Conservation (phyloP, 2,329 filamentous ascomycete species). For the Aspergillus floridensis region DNA sequence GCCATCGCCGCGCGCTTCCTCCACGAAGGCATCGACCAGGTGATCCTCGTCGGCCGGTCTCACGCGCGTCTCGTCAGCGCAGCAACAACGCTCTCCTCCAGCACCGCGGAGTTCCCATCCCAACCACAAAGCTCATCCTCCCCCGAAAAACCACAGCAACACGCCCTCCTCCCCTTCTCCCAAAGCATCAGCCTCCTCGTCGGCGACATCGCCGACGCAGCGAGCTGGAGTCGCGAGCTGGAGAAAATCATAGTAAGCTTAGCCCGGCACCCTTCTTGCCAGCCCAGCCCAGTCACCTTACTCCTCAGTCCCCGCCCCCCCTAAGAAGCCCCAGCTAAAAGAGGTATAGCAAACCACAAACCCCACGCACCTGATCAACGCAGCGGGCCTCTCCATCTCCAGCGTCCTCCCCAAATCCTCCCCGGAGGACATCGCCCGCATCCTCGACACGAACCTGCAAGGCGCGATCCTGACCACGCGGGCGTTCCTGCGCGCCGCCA, state of each 20-base stretch:
- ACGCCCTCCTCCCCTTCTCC: conserved; percentile 14
- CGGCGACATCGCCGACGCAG: conserved; percentile 38
- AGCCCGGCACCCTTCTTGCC: neutral
- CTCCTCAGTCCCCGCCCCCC: neutral
- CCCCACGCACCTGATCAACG: conserved; percentile 69
- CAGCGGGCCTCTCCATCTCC: conserved; percentile 69
- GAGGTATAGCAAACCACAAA: conserved; percentile 7
- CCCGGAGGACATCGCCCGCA: conserved; percentile 51
- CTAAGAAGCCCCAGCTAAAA: conserved; percentile 19
- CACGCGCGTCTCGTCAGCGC: conserved; percentile 46
- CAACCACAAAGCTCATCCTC: too few relatives aligned
- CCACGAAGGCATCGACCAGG: conserved; percentile 53
- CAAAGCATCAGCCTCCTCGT: conserved; percentile 30
- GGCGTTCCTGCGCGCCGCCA: conserved; percentile 36
- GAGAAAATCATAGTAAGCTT: conserved; percentile 39
- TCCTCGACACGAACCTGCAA: conserved; percentile 69
- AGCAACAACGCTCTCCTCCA: conserved; percentile 20
- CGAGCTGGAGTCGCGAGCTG: conserved; percentile 34
- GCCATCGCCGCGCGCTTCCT: conserved; percentile 68
- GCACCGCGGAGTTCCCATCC: neutral
- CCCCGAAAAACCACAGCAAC: neutral
- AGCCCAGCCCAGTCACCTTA: too few relatives aligned
- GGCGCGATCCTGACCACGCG: conserved; percentile 42
- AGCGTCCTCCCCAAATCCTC: conserved; percentile 60
- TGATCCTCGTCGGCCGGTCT: conserved; percentile 61